Percentiles rank a stretch among this genome's conserved stretches.
phyloP scores from a whole-genome alignment of 306 rosid species.

The Arachis stenosperma region DNA sequence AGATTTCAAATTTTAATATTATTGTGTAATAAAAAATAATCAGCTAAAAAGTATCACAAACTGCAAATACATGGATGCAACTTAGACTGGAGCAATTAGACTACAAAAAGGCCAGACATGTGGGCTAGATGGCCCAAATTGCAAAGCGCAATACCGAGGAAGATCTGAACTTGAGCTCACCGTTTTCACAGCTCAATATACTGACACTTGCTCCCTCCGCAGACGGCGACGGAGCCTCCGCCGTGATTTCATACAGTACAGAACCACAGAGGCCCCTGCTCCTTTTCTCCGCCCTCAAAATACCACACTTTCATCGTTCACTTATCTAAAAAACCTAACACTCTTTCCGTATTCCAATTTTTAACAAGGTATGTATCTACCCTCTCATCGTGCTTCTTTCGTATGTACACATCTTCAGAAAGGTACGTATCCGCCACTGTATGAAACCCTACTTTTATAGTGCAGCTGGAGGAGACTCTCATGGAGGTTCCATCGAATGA shows the following conservation, averaged over 20 bases:
- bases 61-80: no score
- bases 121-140: no score
- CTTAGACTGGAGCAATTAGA: no score
- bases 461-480: not conserved
- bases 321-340: not conserved
- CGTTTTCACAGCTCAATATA: not conserved
- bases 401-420: not conserved
- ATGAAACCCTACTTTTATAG: not conserved
- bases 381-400: not conserved
- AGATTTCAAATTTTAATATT: no score
- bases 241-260: not conserved
- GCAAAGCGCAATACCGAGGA: not conserved
- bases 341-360: not conserved
- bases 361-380: not conserved
- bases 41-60: no score
- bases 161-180: no score
- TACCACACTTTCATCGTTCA: not conserved
- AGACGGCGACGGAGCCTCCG: constrained; percentile 41
- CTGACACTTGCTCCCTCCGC: constrained; percentile 35
- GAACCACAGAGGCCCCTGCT: not conserved
- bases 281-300: not conserved
- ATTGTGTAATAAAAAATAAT: no score
- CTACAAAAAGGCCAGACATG: no score
- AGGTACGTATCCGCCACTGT: not conserved
- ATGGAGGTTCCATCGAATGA: constrained; percentile 64